Base-by-base conservation (phyloP, 75 land plant genomes). In the Azolla pinnata region DNA sequence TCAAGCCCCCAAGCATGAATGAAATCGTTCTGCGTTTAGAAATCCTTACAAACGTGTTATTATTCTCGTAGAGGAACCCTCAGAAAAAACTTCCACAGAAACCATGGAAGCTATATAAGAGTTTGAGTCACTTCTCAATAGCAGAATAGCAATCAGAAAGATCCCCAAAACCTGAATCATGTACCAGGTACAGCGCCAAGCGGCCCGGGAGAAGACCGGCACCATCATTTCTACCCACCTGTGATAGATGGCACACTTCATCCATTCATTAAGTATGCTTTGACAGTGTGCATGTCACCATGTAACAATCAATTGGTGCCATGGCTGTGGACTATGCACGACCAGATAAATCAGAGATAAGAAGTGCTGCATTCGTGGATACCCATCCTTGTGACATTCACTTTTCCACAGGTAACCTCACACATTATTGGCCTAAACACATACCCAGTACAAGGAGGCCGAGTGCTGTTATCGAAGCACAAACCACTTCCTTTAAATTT, bases 181-280 rank as follows among this genome's bases (percentile, higher is more conserved):
- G 29, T 81, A 33, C 96, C 96, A 89, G 17, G 73, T 68, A 68
- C 96, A 89, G 7, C 84, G 81, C 90, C 90, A 89, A 12, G 90
- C 81, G 4, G 73, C 75, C 56, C 34, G 71, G 31, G 90, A 79
- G 57, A 88, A 85, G 44, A 88, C 95, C 52, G 95, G 95, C 29
- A 86, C 95, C 95, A 88, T 88, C 82, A 85, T 80, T 60, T 89
- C 91, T 49, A 86, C 96, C 83, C 79, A 86, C 63, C 96, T 86
- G 68, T 8, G 53, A 50, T 7, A n/a, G 19, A 5, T 8, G 29
- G 10, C 50, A 16, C 50, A 47, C 18, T 9, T 47, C 4, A 18
- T 9, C 18, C 3, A 47, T 16, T 47, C 19, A 9, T 18, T 47
- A 18, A 47, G 18, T 12, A 35, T 35, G 12, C 7, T 8, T 50